Evolutionary conservation across 495 filamentous ascomycete species (phyloP).

Genomic region (Cercophora samala): DNA sequence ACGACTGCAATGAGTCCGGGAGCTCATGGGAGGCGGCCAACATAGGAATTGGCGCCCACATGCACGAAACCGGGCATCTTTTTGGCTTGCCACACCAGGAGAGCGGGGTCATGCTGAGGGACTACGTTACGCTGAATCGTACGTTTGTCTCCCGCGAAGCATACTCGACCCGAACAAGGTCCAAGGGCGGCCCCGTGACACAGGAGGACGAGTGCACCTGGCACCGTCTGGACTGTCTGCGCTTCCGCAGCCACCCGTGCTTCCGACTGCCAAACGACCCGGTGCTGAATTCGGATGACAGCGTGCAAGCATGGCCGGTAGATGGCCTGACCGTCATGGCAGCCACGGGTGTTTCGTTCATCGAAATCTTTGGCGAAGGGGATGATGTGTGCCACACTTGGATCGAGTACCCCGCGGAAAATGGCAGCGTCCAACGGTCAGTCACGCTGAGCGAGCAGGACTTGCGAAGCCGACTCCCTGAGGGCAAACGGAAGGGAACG

Average conservation of each 20-base stretch:
- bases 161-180: constrained; percentile 78
- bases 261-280: constrained; percentile 80
- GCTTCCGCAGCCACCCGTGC: constrained; percentile 87
- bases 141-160: constrained; percentile 74
- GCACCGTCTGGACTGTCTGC: constrained; percentile 83
- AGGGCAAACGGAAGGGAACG: constrained; percentile 65
- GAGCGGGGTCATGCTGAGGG: constrained; percentile 80
- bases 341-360: constrained; percentile 71
- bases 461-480: constrained; percentile 64
- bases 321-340: constrained; percentile 80
- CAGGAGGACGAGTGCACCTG: constrained; percentile 78
- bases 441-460: constrained; percentile 71
- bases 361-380: constrained; percentile 75
- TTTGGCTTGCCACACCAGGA: constrained; percentile 87
- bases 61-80: constrained; percentile 84
- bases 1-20: constrained; percentile 78
- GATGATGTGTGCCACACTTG: constrained; percentile 71
- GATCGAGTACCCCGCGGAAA: constrained; percentile 70
- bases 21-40: constrained; percentile 91
- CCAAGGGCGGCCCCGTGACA: constrained; percentile 69
- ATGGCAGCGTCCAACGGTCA: constrained; percentile 62
- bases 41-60: constrained; percentile 85
- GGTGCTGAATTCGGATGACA: constrained; percentile 62
- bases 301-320: constrained; percentile 82
- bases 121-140: constrained; percentile 80